Evolutionary conservation across 1,284 basidiomycete species (phyloP), one percentile per base, ranked within the genome.

Genomic region (Bondarzewia mesenterica): DNA sequence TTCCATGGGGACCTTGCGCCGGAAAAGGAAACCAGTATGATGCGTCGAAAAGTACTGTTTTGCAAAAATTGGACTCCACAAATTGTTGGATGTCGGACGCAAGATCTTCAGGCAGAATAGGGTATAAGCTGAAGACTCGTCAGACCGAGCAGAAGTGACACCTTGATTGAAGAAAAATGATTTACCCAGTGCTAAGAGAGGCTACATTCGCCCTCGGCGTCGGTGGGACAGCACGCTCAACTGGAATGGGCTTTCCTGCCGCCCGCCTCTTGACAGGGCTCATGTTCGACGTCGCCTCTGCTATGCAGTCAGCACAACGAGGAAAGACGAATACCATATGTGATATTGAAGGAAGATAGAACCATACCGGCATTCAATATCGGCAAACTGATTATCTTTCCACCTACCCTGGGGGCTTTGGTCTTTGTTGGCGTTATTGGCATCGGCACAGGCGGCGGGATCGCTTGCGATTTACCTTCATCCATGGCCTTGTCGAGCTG

Each of bases 31-130:
- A 0, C 90, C 90, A 3, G 82, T 86, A 15, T 82, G 78, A 58
- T 91, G 87, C 4, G 81, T 91, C n/a, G 90, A 87, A 62, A 95
- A 93, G 62, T 93, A 94, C 57, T 83, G 82, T 44, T 74, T 75
- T 36, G 91, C 89, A 32, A 63, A 88, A 94, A 42, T 89, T 83
- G 1, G 83, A 85, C 56, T 89, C 80, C 14, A 83, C 82, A 62
- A 94, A 93, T 54, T 85, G 82, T 56, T 87, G 82, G 38, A 93
- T 93, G 54, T 92, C 88, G 23, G 77, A 78, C 1, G 81, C 85
- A 42, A 93, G 79, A 49, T 85, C 86, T 23, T 80, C 70, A 0
- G 90, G 91, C 16, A 93, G 70, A 15, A 81, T 72, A 7, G 82
- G 84, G 57, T 85, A 80, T 23, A 53, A 32, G 7, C 44, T 43